Percentiles rank a stretch among this genome's conserved stretches.
phyloP scores from a whole-genome alignment of 768 basidiomycete species.

The Mycena albidolilacea region DNA sequence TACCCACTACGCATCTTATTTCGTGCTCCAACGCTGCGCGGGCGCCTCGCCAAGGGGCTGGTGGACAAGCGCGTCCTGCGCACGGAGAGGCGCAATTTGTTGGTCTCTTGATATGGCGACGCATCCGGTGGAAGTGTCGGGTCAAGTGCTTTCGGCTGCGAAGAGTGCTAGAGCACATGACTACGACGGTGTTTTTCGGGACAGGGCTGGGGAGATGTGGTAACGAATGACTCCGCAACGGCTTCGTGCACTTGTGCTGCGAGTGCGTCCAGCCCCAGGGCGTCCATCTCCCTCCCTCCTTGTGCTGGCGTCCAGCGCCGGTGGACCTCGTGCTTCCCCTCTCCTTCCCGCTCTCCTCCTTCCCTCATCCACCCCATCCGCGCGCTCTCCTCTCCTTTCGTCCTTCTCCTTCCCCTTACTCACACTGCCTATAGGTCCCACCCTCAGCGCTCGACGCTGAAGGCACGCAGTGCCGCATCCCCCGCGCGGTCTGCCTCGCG shows the following conservation, averaged over 20 bases:
- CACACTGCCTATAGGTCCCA: constrained; percentile 45
- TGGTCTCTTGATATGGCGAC: background rate
- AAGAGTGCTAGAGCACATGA: no score
- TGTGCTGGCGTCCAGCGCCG: no score
- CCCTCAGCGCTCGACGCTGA: constrained; percentile 81
- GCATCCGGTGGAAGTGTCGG: background rate
- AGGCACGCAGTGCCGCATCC: constrained; percentile 83
- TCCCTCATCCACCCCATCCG: background rate
- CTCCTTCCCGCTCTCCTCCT: background rate
- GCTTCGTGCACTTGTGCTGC: no score
- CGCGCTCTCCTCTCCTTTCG: background rate
- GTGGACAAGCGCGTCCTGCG: background rate
- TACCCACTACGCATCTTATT: background rate
- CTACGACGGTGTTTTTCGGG: no score
- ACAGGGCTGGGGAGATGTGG: no score
- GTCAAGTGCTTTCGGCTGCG: no score
- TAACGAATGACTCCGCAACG: no score
- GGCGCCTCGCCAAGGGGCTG: constrained; percentile 18
- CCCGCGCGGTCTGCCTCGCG: constrained; percentile 87
- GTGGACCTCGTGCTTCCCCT: no score
- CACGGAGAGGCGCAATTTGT: background rate
- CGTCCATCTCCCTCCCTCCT: no score
- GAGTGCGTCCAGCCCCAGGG: no score
- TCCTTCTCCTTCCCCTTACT: background rate
- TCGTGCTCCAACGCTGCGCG: background rate